These are phyloP conservation scores for Chrysoporthe deuterocubensis DNA, from an alignment of 2,329 filamentous ascomycete genomes.

Conservation along the genomic window DNA sequence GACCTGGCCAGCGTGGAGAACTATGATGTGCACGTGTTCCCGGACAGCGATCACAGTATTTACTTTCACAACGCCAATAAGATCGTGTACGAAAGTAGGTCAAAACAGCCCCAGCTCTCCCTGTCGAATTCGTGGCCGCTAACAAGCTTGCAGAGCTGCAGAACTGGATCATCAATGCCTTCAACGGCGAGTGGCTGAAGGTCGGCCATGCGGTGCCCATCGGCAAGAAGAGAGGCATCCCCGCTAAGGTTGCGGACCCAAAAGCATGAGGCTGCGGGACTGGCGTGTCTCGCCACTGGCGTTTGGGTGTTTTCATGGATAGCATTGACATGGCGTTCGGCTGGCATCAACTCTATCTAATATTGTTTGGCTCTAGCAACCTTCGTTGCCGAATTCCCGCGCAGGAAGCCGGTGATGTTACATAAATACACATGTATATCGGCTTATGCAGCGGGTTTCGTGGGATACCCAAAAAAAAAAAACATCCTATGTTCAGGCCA, in stretches of 20 bases:
- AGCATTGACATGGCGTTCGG: slow-evolving; percentile 16
- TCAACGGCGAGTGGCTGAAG: slow-evolving; percentile 92
- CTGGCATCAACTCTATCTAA: neutral
- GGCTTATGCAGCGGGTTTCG: neutral
- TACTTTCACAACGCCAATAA: slow-evolving; percentile 91
- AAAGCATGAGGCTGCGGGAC: neutral
- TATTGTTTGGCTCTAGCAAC: neutral
- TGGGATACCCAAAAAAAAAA: neutral
- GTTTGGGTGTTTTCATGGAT: slow-evolving; percentile 1
- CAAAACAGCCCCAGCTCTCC: neutral
- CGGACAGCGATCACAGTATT: slow-evolving; percentile 93
- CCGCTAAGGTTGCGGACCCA: neutral
- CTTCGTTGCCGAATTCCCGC: neutral
- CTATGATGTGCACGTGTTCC: slow-evolving; percentile 96
- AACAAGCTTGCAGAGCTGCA: slow-evolving; percentile 62
- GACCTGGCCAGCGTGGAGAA: slow-evolving; percentile 84
- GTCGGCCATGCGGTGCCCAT: slow-evolving; percentile 54
- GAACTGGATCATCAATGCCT: slow-evolving; percentile 95
- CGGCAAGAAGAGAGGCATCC: slow-evolving; percentile 27
- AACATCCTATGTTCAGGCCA: neutral
- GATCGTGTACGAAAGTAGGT: slow-evolving; percentile 92
- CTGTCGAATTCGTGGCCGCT: neutral
- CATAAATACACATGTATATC: no score
- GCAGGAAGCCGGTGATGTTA: no score
- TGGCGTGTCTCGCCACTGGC: slow-evolving; percentile 1